Base-by-base conservation (phyloP, 257 asterid species). In the Anisodus acutangulus region DNA sequence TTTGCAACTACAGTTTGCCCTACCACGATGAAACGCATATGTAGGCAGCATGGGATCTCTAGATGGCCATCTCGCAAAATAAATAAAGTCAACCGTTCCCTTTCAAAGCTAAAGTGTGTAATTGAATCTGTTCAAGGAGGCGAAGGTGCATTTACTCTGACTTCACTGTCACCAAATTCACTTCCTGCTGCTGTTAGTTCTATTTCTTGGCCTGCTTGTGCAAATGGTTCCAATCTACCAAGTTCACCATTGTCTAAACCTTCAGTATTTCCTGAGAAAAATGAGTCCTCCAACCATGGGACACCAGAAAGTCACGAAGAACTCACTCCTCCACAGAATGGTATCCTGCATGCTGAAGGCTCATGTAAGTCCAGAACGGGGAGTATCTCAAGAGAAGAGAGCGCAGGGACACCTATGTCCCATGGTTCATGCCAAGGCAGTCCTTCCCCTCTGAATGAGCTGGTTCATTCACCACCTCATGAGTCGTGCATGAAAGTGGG, bases 51-150 rank as follows among this genome's bases (percentile, higher is more conserved):
- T 55, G 99, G 98, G 79, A 95, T 95, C 85, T 92, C 97, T 51
- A 91, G 98, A 39, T 95, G 98, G 99, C 98, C 99, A 74, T 95
- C 98, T 39, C 98, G 98, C 88, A 94, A 94, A 92, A 95, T 94
- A 89, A 95, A 94, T 87, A 95, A 95, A 90, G 99, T 95, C 67
- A 93, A 92, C 83, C 96, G 95, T 53, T 92, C 98, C 37, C 95
- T 94, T 82, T 78, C 97, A 37, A 94, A 94, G 90, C 93, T 93
- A 39, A 91, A 93, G 88, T 90, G 91, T 67, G 97, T 94, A 19
- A 93, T 94, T 70, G 99, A 92, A 87, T 95, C 99, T 6, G 98
- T 95, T 60, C 94, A 94, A 89, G 96, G 97, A 81, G 92, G 92
- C 47, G 98, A 93, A 82, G 97, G 95, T 78, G 92, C 96, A 68